Conservation (phyloP, 2,329 filamentous ascomycete genomes). For the Keithomyces neogunnii region DNA sequence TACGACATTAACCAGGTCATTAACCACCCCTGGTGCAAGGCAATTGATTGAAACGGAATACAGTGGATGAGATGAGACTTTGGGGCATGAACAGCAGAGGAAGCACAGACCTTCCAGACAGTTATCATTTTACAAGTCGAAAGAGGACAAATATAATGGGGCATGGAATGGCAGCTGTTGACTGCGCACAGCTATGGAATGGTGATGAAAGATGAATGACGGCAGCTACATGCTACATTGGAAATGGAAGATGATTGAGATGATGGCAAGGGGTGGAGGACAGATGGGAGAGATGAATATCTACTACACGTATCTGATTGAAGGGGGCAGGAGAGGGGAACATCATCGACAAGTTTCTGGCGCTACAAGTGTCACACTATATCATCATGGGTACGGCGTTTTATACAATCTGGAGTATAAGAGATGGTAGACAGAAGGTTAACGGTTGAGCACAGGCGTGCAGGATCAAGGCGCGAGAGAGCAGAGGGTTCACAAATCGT, state of each 20-base stretch:
- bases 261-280: neutral
- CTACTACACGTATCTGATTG: neutral
- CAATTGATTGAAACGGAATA: neutral
- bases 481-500: neutral
- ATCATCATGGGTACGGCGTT: neutral
- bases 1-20: constrained; percentile 84
- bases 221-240: neutral
- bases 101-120: neutral
- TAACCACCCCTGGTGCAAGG: constrained; percentile 71
- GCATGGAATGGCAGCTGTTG: neutral
- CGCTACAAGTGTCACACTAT: neutral
- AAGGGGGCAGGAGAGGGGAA: neutral
- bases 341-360: neutral
- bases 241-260: neutral
- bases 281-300: neutral
- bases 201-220: neutral
- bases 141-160: neutral
- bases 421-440: neutral
- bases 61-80: neutral
- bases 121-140: neutral
- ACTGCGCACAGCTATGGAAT: neutral
- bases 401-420: neutral
- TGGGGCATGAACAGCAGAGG: neutral
- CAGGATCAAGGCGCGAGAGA: neutral
- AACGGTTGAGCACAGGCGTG: neutral